Evolutionary conservation across 305 asterid species (phyloP), one percentile per base, ranked within the genome.

Genomic region (Lippia alba): DNA sequence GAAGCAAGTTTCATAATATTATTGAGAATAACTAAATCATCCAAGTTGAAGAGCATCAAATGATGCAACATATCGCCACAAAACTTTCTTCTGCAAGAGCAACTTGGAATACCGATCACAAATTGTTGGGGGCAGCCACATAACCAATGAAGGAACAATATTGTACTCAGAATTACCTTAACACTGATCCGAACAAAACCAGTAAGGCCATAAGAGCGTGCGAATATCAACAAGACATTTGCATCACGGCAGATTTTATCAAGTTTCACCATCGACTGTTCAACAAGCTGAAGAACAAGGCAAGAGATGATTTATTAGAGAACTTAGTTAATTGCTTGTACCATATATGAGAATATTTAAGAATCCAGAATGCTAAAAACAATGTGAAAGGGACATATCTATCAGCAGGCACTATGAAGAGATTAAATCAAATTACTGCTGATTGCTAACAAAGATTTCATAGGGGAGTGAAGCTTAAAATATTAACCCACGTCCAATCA

Each of bases 191-290:
- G 91, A 33, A 88, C 90, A 75, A 88, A 76, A 69, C 99, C 99
- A 74, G 93, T 85, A 57, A 94, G 91, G 74, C 99, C 98, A 80
- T 90, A 90, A 69, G 98, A 94, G 68, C 98, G 97, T 60, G 97
- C 97, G 79, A 87, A 90, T 81, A 94, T 82, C 81, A 92, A 78
- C 75, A 82, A 76, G 81, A 90, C 87, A 84, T 90, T 92, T 69
- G 90, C 92, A 56, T 83, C 89, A 71, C 98, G 90, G 49, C 99
- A 92, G 57, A 92, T 94, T 76, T 76, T 84, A 61, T 94, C 99
- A 83, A 94, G 81, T 82, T 89, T 94, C 78, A 90, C 88, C 99
- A 94, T 90, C 12, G 88, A 85, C 72, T 80, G 76, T 83, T 92
- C 98, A 78, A 79, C 88, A 80, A 92, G 89, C 99, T 92, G 82